These are phyloP conservation scores for Endoconidiophora laricicola DNA, from an alignment of 2,329 filamentous ascomycete species.

Conservation along the genomic window DNA sequence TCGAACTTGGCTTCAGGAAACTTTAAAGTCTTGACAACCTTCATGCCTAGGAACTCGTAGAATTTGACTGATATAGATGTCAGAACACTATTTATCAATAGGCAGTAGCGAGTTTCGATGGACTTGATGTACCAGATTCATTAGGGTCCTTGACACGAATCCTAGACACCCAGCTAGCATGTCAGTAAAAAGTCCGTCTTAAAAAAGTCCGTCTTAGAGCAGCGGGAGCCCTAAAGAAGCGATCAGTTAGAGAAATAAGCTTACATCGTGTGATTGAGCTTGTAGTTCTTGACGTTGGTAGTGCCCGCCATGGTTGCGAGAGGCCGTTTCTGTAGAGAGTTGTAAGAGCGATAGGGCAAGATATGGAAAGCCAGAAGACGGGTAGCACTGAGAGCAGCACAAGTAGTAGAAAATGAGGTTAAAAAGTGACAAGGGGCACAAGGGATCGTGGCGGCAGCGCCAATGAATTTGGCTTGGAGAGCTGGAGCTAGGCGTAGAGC, in stretches of 20 bases:
- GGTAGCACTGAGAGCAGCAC: background rate
- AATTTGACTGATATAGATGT: constrained; percentile 49
- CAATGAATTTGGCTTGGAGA: background rate
- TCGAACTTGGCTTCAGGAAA: constrained; percentile 85
- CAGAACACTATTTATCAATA: background rate
- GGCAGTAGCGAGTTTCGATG: background rate
- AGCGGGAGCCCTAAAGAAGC: background rate
- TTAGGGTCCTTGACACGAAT: constrained; percentile 89
- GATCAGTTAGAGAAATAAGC: constrained; percentile 14
- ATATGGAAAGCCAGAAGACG: background rate
- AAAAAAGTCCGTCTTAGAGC: background rate
- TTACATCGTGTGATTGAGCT: constrained; percentile 78
- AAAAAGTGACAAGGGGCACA: background rate
- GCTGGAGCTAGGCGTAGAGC: background rate
- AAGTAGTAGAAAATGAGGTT: background rate
- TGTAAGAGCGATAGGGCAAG: background rate
- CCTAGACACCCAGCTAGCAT: constrained; percentile 29
- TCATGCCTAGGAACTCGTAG: constrained; percentile 86
- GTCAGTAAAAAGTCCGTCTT: background rate
- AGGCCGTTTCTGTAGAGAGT: background rate
- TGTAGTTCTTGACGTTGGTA: constrained; percentile 63
- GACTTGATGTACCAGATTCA: constrained; percentile 40
- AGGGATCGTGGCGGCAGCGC: background rate
- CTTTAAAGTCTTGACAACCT: constrained; percentile 59
- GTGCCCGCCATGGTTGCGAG: constrained; percentile 44